Conservation (phyloP, 2,329 filamentous ascomycete genomes). For the Stachybotrys echinatus region DNA sequence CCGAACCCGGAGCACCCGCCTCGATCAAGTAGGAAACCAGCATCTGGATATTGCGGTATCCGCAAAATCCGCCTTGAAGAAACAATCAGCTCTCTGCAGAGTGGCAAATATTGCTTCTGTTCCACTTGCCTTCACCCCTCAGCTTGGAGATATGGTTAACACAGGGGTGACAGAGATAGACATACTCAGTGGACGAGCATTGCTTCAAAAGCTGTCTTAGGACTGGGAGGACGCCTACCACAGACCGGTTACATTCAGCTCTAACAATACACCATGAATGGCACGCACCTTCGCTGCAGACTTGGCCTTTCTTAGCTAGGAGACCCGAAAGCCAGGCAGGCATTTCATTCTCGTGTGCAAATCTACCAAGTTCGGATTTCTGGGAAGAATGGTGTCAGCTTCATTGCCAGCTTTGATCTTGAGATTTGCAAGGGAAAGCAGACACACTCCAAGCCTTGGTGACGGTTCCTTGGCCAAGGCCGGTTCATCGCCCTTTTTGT, state of each 20-base stretch:
- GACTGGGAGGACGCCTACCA: slow-evolving; percentile 52
- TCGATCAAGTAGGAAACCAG: slow-evolving; percentile 72
- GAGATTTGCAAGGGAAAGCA: not conserved
- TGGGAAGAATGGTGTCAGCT: slow-evolving; percentile 10
- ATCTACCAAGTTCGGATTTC: slow-evolving; percentile 63
- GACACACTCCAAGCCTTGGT: not conserved
- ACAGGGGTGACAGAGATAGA: slow-evolving; percentile 73
- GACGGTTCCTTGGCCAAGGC: not conserved
- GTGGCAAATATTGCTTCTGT: not conserved
- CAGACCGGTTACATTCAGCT: slow-evolving; percentile 3
- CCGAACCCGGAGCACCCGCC: slow-evolving; percentile 47
- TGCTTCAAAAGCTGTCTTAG: slow-evolving; percentile 59
- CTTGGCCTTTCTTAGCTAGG: slow-evolving; percentile 54
- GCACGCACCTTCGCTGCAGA: slow-evolving; percentile 45
- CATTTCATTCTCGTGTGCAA: slow-evolving; percentile 71
- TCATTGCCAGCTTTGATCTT: too few species aligned
- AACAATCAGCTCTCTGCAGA: not conserved
- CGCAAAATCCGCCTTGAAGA: slow-evolving; percentile 74
- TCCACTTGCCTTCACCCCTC: slow-evolving; percentile 56
- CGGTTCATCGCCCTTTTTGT: not conserved
- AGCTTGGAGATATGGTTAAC: slow-evolving; percentile 80
- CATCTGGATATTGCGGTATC: slow-evolving; percentile 94
- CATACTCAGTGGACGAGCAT: slow-evolving; percentile 56
- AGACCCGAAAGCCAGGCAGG: slow-evolving; percentile 61
- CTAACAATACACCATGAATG: not conserved